phyloP scores from a whole-genome alignment of 2,329 filamentous ascomycete species.

The Fusarium sp. region DNA sequence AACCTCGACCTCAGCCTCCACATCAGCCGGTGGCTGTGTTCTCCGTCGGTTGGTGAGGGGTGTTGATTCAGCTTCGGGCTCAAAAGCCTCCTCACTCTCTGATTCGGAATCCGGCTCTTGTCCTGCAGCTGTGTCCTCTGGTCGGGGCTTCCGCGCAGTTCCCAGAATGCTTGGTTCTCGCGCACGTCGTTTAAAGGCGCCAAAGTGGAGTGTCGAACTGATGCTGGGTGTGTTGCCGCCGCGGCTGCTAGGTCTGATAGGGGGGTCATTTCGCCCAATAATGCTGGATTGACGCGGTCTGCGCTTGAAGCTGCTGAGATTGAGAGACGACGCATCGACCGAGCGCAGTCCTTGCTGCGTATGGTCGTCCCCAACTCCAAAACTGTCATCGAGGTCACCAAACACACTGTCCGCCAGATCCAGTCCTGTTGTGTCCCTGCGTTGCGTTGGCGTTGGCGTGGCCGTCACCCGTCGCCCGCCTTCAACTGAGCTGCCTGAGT shows the following conservation, averaged over 20 bases:
- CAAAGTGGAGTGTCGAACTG: slow-evolving; percentile 65
- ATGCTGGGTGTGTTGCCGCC: slow-evolving; percentile 60
- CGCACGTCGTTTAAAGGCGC: slow-evolving; percentile 66
- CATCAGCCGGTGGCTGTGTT: slow-evolving; percentile 46
- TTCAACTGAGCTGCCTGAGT: slow-evolving; percentile 52
- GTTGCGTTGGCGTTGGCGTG: slow-evolving; percentile 51
- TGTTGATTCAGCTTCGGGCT: slow-evolving; percentile 75
- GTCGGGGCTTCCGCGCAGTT: slow-evolving; percentile 57
- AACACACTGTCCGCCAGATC: slow-evolving; percentile 62
- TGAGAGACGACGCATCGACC: slow-evolving; percentile 59
- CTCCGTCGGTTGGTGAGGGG: slow-evolving; percentile 63
- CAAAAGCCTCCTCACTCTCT: slow-evolving; percentile 62
- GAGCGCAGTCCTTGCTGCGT: slow-evolving; percentile 52
- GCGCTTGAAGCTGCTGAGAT: slow-evolving; percentile 59
- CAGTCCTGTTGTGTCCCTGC: slow-evolving; percentile 59
- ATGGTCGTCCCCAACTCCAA: slow-evolving; percentile 55
- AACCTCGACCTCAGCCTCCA: slow-evolving; percentile 35
- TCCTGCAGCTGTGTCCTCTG: slow-evolving; percentile 48
- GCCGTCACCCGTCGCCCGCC: slow-evolving; percentile 51
- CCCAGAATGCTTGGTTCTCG: slow-evolving; percentile 72
- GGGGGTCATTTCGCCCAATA: slow-evolving; percentile 61
- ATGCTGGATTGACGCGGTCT: slow-evolving; percentile 62
- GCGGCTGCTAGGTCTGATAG: slow-evolving; percentile 65
- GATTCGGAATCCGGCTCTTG: slow-evolving; percentile 49
- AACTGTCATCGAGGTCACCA: slow-evolving; percentile 57